phyloP scores from a whole-genome alignment of 2,329 filamentous ascomycete genomes.

The Magnaporthiopsis incrustans region DNA sequence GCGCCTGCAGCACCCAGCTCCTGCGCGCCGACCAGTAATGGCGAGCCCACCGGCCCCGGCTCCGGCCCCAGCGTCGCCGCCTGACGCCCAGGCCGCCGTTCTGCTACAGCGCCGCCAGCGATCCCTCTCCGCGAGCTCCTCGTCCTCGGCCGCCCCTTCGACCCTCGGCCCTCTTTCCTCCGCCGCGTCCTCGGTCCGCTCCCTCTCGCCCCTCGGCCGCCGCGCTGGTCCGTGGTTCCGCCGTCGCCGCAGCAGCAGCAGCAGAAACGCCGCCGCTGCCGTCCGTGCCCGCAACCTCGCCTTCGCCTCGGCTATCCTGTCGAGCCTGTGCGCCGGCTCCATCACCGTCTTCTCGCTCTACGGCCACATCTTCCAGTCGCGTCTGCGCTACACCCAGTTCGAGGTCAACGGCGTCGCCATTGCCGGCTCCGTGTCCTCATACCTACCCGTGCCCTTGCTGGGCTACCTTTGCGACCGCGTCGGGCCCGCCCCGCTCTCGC shows the following conservation, averaged over 20 bases:
- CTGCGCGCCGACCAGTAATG: not conserved
- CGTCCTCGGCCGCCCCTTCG: not conserved
- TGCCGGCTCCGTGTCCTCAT: constrained; percentile 78
- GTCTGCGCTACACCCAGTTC: constrained; percentile 80
- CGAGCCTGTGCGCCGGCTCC: constrained; percentile 74
- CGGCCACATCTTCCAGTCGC: constrained; percentile 79
- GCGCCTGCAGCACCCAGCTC: not conserved
- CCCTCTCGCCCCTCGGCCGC: constrained; percentile 1
- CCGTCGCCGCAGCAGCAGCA: constrained; percentile 5
- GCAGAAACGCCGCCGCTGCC: constrained; percentile 16
- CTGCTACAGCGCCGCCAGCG: not conserved
- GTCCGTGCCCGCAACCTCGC: constrained; percentile 33
- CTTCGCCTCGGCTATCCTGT: constrained; percentile 46
- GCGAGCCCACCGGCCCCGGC: not conserved
- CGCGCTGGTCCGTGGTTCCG: not conserved
- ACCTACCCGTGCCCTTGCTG: constrained; percentile 82
- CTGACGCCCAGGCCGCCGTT: not conserved
- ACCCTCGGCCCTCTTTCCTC: constrained; percentile 5
- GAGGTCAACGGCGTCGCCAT: constrained; percentile 89
- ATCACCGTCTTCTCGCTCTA: constrained; percentile 94
- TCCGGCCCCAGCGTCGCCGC: not conserved
- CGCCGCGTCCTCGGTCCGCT: constrained; percentile 3
- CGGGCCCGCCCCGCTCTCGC: constrained; percentile 68
- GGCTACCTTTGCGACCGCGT: constrained; percentile 89
- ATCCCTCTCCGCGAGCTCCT: not conserved